Percentiles rank a stretch among this genome's conserved stretches.
These are phyloP conservation scores for Fraxinus sp. DNA, from an alignment of 305 asterid genomes.

Conservation along the genomic window DNA sequence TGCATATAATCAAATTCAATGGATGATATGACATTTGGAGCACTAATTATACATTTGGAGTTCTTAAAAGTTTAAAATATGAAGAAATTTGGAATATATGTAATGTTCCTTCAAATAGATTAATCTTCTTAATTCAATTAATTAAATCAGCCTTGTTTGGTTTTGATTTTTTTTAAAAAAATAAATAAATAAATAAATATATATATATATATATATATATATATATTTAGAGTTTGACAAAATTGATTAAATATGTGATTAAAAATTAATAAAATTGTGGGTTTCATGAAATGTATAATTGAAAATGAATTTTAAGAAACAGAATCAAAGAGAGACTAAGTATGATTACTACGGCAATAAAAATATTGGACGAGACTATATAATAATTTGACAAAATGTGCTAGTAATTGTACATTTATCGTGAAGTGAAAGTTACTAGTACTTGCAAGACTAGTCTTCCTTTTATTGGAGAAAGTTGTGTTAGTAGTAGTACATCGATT, in stretches of 20 bases:
- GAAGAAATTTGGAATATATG: not conserved
- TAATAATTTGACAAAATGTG: no score
- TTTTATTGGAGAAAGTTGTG: not conserved
- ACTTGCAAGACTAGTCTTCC: not conserved
- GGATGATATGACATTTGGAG: not conserved
- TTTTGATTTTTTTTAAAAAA: no score
- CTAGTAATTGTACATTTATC: not conserved
- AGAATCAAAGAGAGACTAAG: no score
- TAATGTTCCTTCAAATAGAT: not conserved
- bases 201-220: no score
- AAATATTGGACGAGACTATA: no score
- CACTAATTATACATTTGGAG: not conserved
- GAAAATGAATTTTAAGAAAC: no score
- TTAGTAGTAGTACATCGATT: not conserved
- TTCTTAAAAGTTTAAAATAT: not conserved
- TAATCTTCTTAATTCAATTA: not conserved
- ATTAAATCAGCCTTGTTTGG: not conserved
- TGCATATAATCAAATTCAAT: not conserved
- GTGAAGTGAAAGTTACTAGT: not conserved
- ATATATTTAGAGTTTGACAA: no score
- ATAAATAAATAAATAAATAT: no score
- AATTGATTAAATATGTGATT: no score
- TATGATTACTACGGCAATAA: not conserved
- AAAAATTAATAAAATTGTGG: no score
- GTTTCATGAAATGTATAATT: no score